Conservation (phyloP, 2,329 filamentous ascomycete genomes). For the Niveomyces coronatus region DNA sequence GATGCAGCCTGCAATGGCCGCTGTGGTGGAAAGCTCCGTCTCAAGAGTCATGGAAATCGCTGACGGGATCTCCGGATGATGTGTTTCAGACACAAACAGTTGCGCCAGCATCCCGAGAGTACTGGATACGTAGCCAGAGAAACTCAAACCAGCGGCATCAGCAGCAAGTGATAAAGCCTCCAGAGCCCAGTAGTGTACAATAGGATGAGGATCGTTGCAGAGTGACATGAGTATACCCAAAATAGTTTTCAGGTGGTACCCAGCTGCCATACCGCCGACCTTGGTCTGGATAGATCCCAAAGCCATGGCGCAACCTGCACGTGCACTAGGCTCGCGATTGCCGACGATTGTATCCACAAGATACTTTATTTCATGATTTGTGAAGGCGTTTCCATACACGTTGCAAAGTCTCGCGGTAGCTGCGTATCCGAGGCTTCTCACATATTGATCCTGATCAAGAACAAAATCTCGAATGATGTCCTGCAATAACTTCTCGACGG, state of each 20-base stretch:
- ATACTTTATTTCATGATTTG: slow-evolving; percentile 79
- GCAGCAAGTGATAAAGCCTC: slow-evolving; percentile 79
- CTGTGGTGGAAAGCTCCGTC: slow-evolving; percentile 69
- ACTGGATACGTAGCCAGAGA: slow-evolving; percentile 80
- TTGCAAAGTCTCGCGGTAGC: slow-evolving; percentile 79
- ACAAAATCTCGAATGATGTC: slow-evolving; percentile 65
- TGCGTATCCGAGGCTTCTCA: slow-evolving; percentile 76
- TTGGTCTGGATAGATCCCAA: slow-evolving; percentile 89
- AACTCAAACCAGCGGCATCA: slow-evolving; percentile 85
- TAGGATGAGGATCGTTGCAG: slow-evolving; percentile 87
- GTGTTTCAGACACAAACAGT: slow-evolving; percentile 82
- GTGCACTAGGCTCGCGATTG: slow-evolving; percentile 85
- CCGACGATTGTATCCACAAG: slow-evolving; percentile 89
- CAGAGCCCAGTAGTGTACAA: slow-evolving; percentile 93
- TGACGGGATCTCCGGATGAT: slow-evolving; percentile 73
- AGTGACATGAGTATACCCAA: slow-evolving; percentile 97
- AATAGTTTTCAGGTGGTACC: slow-evolving; percentile 92
- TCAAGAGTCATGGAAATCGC: slow-evolving; percentile 84
- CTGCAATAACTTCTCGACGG: slow-evolving; percentile 77
- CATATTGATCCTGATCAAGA: slow-evolving; percentile 71
- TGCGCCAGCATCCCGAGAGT: slow-evolving; percentile 91
- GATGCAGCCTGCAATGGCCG: slow-evolving; percentile 76
- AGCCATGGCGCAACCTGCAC: slow-evolving; percentile 89
- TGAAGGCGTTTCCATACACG: slow-evolving; percentile 76
- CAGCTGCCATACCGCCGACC: slow-evolving; percentile 94